A percentile compares a stretch with the other conserved stretches of the same genome.
phyloP scores from a whole-genome alignment of 495 filamentous ascomycete genomes.

The Annulohypoxylon bovei region DNA sequence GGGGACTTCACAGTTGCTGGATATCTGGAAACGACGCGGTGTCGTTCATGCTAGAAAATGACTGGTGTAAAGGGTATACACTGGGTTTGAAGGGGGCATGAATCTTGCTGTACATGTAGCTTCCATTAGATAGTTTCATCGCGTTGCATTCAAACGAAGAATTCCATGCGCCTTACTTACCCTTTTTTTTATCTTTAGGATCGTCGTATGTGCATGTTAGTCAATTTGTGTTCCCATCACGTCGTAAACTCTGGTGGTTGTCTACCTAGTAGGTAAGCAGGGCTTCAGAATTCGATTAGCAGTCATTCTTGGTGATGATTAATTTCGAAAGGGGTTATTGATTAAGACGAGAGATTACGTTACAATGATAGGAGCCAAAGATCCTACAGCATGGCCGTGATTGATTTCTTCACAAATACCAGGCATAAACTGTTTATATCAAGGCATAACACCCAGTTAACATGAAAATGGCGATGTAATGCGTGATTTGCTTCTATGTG shows the following conservation, averaged over 20 bases:
- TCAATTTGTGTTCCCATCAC: not conserved
- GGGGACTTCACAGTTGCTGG: not conserved
- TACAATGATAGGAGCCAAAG: not conserved
- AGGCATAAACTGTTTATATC: not conserved
- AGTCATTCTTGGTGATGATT: not conserved
- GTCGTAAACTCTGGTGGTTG: not conserved
- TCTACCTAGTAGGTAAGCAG: not conserved
- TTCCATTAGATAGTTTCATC: not conserved
- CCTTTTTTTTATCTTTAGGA: not conserved
- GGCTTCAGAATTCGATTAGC: not conserved
- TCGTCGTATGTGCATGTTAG: not conserved
- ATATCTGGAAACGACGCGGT: not conserved
- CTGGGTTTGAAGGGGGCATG: not conserved
- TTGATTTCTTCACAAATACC: not conserved
- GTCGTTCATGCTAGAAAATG: not conserved
- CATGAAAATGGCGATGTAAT: not conserved
- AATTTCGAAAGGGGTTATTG: not conserved
- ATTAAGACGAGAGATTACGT: not conserved
- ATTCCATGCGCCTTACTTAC: not conserved
- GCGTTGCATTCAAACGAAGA: not conserved
- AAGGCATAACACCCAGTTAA: not conserved
- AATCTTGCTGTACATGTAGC: not conserved
- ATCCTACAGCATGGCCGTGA: not conserved
- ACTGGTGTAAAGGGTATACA: not conserved
- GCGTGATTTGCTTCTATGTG: conserved; percentile 12